Conservation (phyloP, 2,329 filamentous ascomycete genomes). For the Tolypocladium nubicola region DNA sequence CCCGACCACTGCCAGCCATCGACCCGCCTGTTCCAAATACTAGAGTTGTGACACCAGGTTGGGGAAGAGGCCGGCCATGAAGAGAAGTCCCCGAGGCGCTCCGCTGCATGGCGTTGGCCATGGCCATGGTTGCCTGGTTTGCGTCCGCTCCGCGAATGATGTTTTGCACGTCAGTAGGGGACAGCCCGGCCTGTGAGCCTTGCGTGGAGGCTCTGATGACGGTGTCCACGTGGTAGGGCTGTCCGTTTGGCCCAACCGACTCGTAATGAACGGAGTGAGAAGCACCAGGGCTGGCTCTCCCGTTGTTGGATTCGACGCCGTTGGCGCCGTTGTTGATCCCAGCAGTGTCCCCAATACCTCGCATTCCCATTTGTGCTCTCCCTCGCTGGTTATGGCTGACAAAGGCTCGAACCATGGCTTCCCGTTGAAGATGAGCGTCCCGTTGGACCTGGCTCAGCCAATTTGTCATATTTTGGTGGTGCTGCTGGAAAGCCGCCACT, state of each 20-base stretch:
- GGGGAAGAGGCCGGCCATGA: conserved; percentile 18
- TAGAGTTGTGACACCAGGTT: conserved; percentile 33
- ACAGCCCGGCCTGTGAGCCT: conserved; percentile 18
- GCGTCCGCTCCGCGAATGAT: conserved; percentile 35
- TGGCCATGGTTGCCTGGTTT: conserved; percentile 32
- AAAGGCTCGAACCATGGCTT: conserved; percentile 30
- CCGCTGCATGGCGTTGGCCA: conserved; percentile 40
- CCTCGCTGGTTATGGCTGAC: conserved; percentile 32
- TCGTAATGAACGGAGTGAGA: conserved; percentile 22
- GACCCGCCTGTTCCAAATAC: conserved; percentile 22
- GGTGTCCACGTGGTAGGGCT: conserved; percentile 24
- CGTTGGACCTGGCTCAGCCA: conserved; percentile 35
- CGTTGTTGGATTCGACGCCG: conserved; percentile 12
- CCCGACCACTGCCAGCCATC: conserved; percentile 32
- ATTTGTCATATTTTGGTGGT: conserved; percentile 31
- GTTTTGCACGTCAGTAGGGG: conserved; percentile 33
- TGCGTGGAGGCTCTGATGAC: conserved; percentile 13
- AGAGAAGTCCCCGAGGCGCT: conserved; percentile 37
- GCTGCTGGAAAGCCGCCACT: conserved; percentile 21
- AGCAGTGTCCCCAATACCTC: conserved; percentile 25
- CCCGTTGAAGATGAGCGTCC: conserved; percentile 14
- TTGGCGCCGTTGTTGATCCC: conserved; percentile 10
- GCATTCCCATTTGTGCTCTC: conserved; percentile 27
- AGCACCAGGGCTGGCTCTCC: conserved; percentile 11
- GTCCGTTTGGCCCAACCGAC: conserved; percentile 19